Conservation (phyloP, 768 basidiomycete species). For the Agaricus subrufescens region DNA sequence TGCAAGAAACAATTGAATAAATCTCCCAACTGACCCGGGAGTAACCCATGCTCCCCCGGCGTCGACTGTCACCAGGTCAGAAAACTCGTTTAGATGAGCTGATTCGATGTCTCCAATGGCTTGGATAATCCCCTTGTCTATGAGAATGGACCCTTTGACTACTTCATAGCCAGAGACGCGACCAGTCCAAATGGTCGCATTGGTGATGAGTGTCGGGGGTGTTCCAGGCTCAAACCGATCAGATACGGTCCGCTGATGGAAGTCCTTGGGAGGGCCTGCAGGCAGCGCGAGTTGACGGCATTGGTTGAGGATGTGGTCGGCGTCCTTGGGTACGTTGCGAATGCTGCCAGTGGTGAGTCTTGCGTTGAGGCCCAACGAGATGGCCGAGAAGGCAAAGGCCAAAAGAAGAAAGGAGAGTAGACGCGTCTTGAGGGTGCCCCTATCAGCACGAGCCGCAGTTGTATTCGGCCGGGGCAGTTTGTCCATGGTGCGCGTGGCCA, state of each 20-base stretch:
- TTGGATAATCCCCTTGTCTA: slow-evolving; percentile 56
- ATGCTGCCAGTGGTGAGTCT: neutral
- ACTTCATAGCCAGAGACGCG: slow-evolving; percentile 49
- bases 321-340: slow-evolving; percentile 30
- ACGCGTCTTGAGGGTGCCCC: slow-evolving; percentile 4
- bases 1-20: neutral
- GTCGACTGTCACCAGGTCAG: slow-evolving; percentile 39
- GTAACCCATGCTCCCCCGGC: slow-evolving; percentile 69
- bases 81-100: slow-evolving; percentile 15
- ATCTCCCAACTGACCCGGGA: slow-evolving; percentile 40
- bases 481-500: slow-evolving; percentile 19
- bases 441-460: neutral
- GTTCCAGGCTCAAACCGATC: slow-evolving; percentile 66
- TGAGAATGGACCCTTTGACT: slow-evolving; percentile 50
- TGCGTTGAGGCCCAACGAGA: neutral
- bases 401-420: neutral
- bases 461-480: slow-evolving; percentile 22
- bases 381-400: slow-evolving; percentile 8
- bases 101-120: slow-evolving; percentile 39
- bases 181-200: slow-evolving; percentile 69
- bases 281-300: slow-evolving; percentile 43
- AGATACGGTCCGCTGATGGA: slow-evolving; percentile 37
- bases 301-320: slow-evolving; percentile 39
- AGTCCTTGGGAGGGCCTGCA: slow-evolving; percentile 42
- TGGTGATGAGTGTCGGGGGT: slow-evolving; percentile 56